These are phyloP conservation scores for Lipomyces chichibuensis DNA, from an alignment of 805 yeast species.

Conservation along the genomic window DNA sequence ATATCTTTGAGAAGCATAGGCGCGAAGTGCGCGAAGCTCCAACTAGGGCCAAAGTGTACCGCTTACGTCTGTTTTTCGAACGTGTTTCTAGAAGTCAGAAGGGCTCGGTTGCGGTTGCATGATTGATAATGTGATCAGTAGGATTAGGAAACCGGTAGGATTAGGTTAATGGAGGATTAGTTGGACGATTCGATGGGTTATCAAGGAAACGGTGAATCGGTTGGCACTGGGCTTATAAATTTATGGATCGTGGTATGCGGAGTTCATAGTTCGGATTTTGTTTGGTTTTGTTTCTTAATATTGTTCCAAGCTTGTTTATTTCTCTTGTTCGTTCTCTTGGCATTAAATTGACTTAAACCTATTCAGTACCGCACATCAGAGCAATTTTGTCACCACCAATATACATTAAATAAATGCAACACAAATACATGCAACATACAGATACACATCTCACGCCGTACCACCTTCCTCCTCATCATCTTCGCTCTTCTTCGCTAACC, in stretches of 20 bases:
- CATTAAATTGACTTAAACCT: neutral
- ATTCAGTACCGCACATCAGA: neutral
- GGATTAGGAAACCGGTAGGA: neutral
- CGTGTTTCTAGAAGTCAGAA: conserved; percentile 20
- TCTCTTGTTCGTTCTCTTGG: neutral
- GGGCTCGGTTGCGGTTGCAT: neutral
- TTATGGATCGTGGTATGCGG: neutral
- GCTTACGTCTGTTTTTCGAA: conserved; percentile 32
- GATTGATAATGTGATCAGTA: neutral
- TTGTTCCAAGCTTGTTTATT: neutral
- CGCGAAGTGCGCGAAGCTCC: conserved; percentile 19
- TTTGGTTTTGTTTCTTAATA: neutral
- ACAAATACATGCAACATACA: neutral
- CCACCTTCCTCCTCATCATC: conserved; percentile 46
- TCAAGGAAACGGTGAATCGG: neutral
- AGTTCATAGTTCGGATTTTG: neutral
- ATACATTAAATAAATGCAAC: neutral
- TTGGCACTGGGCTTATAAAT: neutral
- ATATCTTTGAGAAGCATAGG: neutral
- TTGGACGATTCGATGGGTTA: neutral
- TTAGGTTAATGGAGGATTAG: neutral
- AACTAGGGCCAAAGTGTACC: conserved; percentile 31
- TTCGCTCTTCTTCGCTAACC: conserved; percentile 64
- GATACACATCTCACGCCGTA: neutral
- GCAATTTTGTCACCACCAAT: neutral